Evolutionary conservation across 495 filamentous ascomycete genomes (phyloP).

Genomic region (Hypoxylon lienhwacheense): DNA sequence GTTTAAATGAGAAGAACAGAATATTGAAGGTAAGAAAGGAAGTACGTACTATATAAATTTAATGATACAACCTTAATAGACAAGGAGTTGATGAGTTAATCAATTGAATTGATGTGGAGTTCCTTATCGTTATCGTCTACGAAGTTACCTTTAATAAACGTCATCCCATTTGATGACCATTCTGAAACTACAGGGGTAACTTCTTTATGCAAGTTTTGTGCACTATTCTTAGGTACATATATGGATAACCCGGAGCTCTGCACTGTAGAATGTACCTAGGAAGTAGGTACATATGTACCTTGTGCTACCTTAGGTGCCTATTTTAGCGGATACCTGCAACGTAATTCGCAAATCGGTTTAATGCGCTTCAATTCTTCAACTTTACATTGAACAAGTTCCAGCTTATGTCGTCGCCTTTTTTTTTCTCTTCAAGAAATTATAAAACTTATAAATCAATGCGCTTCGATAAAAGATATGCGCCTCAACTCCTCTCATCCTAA

Average conservation of each 20-base stretch:
- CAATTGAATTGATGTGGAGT: conserved; percentile 5
- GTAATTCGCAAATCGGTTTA: conserved; percentile 27
- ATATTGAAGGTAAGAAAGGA: no score
- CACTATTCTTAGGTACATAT: conserved; percentile 20
- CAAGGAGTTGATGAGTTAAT: neutral
- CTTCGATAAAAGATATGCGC: conserved; percentile 34
- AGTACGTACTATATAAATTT: no score
- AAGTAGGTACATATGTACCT: neutral
- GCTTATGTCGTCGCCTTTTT: conserved; percentile 19
- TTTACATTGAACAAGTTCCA: no score
- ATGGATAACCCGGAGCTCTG: no score
- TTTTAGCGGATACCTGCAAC: conserved; percentile 32
- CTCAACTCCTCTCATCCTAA: conserved; percentile 21
- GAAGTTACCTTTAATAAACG: conserved; percentile 9
- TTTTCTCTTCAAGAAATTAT: conserved; percentile 5
- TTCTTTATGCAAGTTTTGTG: no score
- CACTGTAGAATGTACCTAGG: no score
- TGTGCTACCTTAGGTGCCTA: no score
- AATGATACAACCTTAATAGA: no score
- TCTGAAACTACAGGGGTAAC: no score
- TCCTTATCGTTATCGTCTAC: conserved; percentile 28
- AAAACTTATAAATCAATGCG: conserved; percentile 19
- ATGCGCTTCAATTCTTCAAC: conserved; percentile 15
- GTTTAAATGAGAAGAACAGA: no score
- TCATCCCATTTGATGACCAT: conserved; percentile 18